Conservation (phyloP, 495 filamentous ascomycete genomes). For the Monascus purpureus region DNA sequence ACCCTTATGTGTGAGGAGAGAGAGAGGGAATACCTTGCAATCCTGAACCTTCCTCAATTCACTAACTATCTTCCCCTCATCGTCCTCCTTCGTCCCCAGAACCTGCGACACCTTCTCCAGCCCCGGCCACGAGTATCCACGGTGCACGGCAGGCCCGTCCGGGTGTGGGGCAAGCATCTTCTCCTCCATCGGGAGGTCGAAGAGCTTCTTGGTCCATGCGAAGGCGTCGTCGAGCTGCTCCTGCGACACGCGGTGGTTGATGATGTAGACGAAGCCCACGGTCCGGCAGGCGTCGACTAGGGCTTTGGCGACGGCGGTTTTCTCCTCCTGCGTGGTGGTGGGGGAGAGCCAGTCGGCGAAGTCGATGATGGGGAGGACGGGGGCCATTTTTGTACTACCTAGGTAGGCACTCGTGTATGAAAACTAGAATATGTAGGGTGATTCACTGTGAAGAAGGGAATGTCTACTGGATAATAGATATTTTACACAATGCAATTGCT, state of each 20-base stretch:
- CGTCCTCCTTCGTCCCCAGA: slow-evolving; percentile 23
- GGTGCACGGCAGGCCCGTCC: slow-evolving; percentile 27
- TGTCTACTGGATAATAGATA: too few species aligned
- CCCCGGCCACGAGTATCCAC: slow-evolving; percentile 41
- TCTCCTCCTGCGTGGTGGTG: slow-evolving; percentile 13
- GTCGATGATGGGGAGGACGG: slow-evolving; percentile 25
- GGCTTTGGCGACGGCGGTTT: slow-evolving; percentile 17
- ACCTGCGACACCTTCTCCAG: slow-evolving; percentile 41
- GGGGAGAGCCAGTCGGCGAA: slow-evolving; percentile 14
- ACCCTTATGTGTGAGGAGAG: not conserved
- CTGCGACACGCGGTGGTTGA: slow-evolving; percentile 25
- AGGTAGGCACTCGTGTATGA: too few species aligned
- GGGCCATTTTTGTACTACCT: not conserved
- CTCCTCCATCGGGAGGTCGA: slow-evolving; percentile 12
- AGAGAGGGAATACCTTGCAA: slow-evolving; percentile 1
- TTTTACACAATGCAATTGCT: too few species aligned
- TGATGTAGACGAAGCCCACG: slow-evolving; percentile 33
- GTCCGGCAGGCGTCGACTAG: slow-evolving; percentile 25
- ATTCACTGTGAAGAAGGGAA: too few species aligned
- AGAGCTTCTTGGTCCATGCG: slow-evolving; percentile 23
- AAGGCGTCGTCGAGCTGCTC: slow-evolving; percentile 28
- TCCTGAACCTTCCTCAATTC: slow-evolving; percentile 1
- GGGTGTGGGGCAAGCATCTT: slow-evolving; percentile 38
- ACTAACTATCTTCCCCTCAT: not conserved
- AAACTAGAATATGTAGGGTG: too few species aligned